Base-by-base conservation (phyloP, 495 filamentous ascomycete species). In the Cudoniella acicularis region DNA sequence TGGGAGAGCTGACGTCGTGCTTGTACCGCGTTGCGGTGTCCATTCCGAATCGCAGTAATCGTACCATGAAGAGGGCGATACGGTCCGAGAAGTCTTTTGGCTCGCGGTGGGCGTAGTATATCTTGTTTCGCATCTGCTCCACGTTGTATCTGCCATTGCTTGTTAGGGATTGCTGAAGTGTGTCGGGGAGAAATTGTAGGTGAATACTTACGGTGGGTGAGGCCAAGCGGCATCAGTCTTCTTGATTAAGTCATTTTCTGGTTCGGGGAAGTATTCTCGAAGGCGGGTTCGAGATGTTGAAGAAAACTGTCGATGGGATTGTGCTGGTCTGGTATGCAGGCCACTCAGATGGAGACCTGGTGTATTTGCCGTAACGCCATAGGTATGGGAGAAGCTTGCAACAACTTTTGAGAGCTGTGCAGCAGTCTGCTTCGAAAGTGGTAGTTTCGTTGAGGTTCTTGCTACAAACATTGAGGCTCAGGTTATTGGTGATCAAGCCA, bases 21-120 rank as follows among this genome's bases (percentile, higher is more conserved):
- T 76, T 81, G 69, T 93, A 93, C 36, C 87, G 86, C 0, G 88
- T 90, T 16, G 77, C 82, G 17, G 82, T 65, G 64, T 93, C 89
- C 64, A 87, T 83, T 2, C 81, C 79, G 75, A 77, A 87, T 41
- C 89, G 81, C 52, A 90, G 74, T 20, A 87, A 24, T 1, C 84
- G 81, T 21, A 91, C 77, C 51, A 79, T 76, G 2, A 69, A 66
- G 2, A 91, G 75, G 3, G 89, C 89, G 3, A 86, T 72, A 69
- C 80, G 79, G 62, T 93, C 89, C 11, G 86, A 83, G 79, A 80
- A 87, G 60, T 79, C 79, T 64, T 79, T 81, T 3, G 84, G 76
- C 52, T 88, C 70, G 36, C 89, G 84, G 67, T 92, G 89, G 13
- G 86, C 87, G 40, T 87, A 76, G 27, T 64, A 72, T 64, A 75